phyloP scores from a whole-genome alignment of 768 basidiomycete species.

The Boletus subparvulus region DNA sequence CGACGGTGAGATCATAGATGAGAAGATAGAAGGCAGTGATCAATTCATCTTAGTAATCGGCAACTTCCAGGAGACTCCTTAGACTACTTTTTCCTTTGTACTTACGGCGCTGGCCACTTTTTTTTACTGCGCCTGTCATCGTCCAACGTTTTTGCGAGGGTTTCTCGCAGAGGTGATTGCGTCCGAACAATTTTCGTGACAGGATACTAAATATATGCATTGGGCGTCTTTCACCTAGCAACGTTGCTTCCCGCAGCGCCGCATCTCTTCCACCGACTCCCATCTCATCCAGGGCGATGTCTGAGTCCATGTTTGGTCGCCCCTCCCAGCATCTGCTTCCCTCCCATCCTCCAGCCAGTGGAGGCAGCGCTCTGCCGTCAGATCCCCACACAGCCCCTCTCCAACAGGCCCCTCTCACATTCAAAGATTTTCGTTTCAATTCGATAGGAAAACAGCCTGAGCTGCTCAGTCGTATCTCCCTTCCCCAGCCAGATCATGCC shows the following conservation, averaged over 20 bases:
- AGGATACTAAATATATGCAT: slow-evolving; percentile 18
- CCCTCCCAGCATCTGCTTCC: slow-evolving; percentile 28
- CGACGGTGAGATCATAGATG: too few species aligned
- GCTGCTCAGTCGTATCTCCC: slow-evolving; percentile 51
- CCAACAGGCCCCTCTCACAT: slow-evolving; percentile 14
- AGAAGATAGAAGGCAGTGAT: neutral
- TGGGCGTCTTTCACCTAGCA: slow-evolving; percentile 8
- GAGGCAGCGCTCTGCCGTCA: neutral
- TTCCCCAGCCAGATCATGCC: slow-evolving; percentile 26
- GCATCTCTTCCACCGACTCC: slow-evolving; percentile 15
- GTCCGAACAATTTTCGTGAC: neutral
- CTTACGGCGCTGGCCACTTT: neutral
- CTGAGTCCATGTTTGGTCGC: slow-evolving; percentile 30
- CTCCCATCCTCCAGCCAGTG: neutral
- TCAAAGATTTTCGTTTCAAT: slow-evolving; percentile 48
- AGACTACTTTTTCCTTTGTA: neutral
- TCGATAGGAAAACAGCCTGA: slow-evolving; percentile 55
- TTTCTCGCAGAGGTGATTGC: slow-evolving; percentile 14
- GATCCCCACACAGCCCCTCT: slow-evolving; percentile 14
- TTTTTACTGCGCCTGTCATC: neutral
- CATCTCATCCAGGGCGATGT: slow-evolving; percentile 17
- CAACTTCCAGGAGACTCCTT: slow-evolving; percentile 5
- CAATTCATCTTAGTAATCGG: neutral
- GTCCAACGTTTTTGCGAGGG: neutral
- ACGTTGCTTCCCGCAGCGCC: slow-evolving; percentile 6